Percentiles rank a stretch among this genome's conserved stretches.
Evolutionary conservation across 805 yeast genomes (phyloP).

Genomic region (Ogataea sp.): DNA sequence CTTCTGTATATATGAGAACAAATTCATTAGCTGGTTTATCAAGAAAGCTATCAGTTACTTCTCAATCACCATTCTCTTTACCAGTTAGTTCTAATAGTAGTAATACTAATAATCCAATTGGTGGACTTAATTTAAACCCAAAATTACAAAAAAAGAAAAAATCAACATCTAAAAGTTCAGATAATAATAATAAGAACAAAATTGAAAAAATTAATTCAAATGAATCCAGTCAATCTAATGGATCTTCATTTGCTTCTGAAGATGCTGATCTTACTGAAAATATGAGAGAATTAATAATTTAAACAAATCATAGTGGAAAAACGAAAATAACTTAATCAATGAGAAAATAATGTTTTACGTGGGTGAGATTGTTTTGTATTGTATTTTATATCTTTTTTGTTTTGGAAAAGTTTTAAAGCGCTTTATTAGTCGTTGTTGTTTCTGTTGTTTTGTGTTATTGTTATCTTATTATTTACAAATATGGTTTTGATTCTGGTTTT

Average conservation of each 20-base stretch:
- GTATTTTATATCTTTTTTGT: too few species aligned
- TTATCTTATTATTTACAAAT: too few species aligned
- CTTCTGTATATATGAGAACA: slow-evolving; percentile 12
- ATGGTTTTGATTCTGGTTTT: too few species aligned
- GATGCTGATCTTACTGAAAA: neutral
- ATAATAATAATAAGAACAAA: neutral
- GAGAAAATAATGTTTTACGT: too few species aligned
- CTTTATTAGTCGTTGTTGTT: too few species aligned
- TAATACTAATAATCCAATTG: too few species aligned
- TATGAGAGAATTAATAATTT: neutral
- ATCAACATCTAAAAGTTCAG: neutral
- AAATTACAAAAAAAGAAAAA: neutral
- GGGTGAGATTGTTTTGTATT: too few species aligned
- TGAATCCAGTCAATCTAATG: neutral
- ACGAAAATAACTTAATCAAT: neutral
- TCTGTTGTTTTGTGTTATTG: too few species aligned
- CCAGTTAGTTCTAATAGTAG: neutral
- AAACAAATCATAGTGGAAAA: neutral
- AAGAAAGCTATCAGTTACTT: slow-evolving; percentile 12
- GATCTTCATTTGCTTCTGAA: neutral
- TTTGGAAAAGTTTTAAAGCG: too few species aligned
- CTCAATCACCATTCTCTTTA: slow-evolving; percentile 6
- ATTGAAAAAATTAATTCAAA: neutral
- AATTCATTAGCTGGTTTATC: slow-evolving; percentile 19
- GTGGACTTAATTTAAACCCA: neutral